A percentile compares a stretch with the other conserved stretches of the same genome.
Evolutionary conservation across 306 rosid genomes (phyloP).

Genomic region (Benincasa hispida): DNA sequence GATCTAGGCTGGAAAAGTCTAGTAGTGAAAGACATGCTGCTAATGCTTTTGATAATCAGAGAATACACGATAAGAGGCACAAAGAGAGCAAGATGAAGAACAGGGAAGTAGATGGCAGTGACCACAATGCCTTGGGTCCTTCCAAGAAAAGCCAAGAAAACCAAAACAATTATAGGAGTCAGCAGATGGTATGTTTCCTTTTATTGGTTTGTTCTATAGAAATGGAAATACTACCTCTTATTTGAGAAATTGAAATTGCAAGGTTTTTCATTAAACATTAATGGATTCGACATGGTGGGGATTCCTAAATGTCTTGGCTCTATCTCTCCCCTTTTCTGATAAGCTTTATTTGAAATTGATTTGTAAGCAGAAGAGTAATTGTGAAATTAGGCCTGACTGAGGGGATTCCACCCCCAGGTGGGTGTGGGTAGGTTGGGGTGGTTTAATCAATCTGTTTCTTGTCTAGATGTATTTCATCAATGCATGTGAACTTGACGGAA

Average conservation of each 20-base stretch:
- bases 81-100: slow-evolving; percentile 63
- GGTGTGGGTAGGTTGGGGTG: no score
- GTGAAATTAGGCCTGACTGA: neutral
- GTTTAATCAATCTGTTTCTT: no score
- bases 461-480: no score
- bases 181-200: slow-evolving; percentile 71
- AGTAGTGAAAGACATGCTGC: slow-evolving; percentile 55
- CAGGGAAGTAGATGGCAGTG: slow-evolving; percentile 53
- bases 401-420: no score
- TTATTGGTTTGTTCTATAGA: slow-evolving; percentile 11
- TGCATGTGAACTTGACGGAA: no score
- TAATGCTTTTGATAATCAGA: slow-evolving; percentile 53
- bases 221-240: neutral
- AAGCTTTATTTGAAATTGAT: neutral
- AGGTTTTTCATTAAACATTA: neutral
- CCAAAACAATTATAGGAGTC: slow-evolving; percentile 49
- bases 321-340: neutral
- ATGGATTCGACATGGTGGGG: neutral
- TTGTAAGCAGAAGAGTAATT: neutral
- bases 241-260: neutral
- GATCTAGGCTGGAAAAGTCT: slow-evolving; percentile 73
- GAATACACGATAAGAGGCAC: slow-evolving; percentile 53
- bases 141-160: slow-evolving; percentile 66
- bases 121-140: slow-evolving; percentile 31
- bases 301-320: neutral